Evolutionary conservation across 352 stramenopile species (phyloP).

Genomic region (Globisporangium cylindrosporum): DNA sequence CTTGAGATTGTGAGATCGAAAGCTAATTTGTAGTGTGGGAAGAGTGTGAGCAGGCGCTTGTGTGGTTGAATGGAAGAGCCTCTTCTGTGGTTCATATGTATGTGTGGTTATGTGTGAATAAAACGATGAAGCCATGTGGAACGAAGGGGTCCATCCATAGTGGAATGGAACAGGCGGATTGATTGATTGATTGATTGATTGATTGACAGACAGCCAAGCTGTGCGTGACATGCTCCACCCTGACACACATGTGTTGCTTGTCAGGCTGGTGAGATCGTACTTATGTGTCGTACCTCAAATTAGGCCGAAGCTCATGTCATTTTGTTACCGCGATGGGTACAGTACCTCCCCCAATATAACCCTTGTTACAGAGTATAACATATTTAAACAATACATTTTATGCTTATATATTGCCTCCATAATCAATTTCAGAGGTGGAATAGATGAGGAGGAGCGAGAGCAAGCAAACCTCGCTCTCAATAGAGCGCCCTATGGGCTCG

Average conservation of each 20-base stretch:
- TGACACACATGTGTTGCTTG: neutral
- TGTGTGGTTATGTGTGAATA: neutral
- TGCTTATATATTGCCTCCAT: neutral
- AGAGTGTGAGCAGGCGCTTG: neutral
- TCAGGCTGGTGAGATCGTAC: neutral
- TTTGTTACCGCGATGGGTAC: neutral
- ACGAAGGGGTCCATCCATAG: neutral
- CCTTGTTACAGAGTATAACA: neutral
- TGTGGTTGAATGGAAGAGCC: neutral
- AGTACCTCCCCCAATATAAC: neutral
- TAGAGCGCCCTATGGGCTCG: neutral
- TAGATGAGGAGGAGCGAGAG: neutral
- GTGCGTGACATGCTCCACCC: neutral
- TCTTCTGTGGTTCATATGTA: neutral
- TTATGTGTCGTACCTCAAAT: neutral
- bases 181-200: neutral
- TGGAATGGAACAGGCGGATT: neutral
- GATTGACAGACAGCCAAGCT: neutral
- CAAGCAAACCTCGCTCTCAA: neutral
- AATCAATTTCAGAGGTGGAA: neutral
- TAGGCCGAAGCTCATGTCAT: neutral
- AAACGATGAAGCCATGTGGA: neutral
- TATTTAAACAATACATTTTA: too few relatives aligned
- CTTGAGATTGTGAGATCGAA: constrained; percentile 14
- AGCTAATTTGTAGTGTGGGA: neutral